Percentiles rank a stretch among this genome's conserved stretches.
phyloP scores from a whole-genome alignment of 176 grass and related monocot genomes.

The Cenchrus fungigraminus region DNA sequence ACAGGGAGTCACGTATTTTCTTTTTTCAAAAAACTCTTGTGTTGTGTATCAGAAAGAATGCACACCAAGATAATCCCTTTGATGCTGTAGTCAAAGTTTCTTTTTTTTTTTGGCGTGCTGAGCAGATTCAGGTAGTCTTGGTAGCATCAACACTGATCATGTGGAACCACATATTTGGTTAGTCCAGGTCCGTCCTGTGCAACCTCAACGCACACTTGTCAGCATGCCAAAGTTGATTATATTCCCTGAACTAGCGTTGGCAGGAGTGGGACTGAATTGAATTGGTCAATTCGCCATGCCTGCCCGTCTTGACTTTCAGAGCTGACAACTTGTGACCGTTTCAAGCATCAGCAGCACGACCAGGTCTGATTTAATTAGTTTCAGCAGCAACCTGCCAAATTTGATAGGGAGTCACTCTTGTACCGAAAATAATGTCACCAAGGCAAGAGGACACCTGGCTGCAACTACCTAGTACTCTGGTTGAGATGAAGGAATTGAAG shows the following conservation, averaged over 20 bases:
- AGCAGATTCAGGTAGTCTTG: not conserved
- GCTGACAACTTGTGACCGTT: not conserved
- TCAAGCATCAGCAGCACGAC: not conserved
- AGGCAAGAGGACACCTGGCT: too few relatives aligned
- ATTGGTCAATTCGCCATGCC: not conserved
- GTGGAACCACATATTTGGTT: not conserved
- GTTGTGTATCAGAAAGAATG: conserved; percentile 6
- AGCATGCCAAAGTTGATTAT: not conserved
- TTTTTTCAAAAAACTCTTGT: too few relatives aligned
- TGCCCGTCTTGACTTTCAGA: not conserved
- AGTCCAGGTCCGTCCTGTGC: too few relatives aligned
- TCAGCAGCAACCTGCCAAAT: not conserved
- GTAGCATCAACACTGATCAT: not conserved
- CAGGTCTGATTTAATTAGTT: not conserved
- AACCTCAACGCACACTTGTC: too few relatives aligned
- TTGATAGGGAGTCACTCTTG: not conserved
- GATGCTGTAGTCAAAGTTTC: not conserved
- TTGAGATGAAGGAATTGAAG: too few relatives aligned
- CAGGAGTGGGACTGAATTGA: not conserved
- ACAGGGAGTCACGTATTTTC: not conserved
- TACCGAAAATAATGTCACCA: not conserved
- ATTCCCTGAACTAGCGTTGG: too few relatives aligned
- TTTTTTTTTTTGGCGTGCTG: not conserved
- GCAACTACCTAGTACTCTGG: too few relatives aligned
- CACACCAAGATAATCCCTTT: not conserved